Percentiles rank a stretch among this genome's conserved stretches.
Conservation (phyloP, 1,284 basidiomycete species). For the Phaffia rhodozyma region DNA sequence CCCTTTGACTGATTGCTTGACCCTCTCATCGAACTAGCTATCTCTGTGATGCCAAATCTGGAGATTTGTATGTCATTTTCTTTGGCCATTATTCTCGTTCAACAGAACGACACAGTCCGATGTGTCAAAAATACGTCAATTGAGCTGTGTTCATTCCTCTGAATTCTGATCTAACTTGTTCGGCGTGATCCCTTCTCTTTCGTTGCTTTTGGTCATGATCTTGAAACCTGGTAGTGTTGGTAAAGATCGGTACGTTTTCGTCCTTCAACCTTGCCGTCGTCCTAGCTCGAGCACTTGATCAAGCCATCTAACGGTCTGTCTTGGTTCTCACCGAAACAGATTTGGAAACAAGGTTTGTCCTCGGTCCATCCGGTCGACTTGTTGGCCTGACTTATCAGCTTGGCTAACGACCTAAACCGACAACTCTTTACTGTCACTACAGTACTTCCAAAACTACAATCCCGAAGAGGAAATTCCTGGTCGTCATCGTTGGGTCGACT, state of each 20-base stretch:
- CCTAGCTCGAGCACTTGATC: no score
- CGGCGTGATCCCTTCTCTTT: no score
- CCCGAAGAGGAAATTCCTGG: conserved; percentile 74
- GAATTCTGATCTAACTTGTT: no score
- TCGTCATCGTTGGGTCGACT: conserved; percentile 89
- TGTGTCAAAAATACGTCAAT: no score
- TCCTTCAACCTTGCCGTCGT: no score
- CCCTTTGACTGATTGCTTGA: background rate
- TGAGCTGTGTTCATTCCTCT: no score
- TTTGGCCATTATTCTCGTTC: no score
- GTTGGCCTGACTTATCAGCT: background rate
- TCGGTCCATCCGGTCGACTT: conserved; percentile 16
- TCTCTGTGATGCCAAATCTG: conserved; percentile 82
- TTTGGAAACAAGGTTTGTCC: conserved; percentile 13
- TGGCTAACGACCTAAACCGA: background rate
- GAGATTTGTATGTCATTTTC: conserved; percentile 37
- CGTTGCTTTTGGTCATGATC: no score
- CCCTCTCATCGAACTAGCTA: conserved; percentile 47
- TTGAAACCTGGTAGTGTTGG: conserved; percentile 41
- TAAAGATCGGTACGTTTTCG: conserved; percentile 57
- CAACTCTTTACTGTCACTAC: conserved; percentile 54
- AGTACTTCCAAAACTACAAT: conserved; percentile 79
- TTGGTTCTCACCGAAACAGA: background rate
- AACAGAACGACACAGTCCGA: no score
- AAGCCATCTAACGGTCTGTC: no score